These are phyloP conservation scores for Acer negundo DNA, from an alignment of 345 rosid genomes.

Conservation along the genomic window DNA sequence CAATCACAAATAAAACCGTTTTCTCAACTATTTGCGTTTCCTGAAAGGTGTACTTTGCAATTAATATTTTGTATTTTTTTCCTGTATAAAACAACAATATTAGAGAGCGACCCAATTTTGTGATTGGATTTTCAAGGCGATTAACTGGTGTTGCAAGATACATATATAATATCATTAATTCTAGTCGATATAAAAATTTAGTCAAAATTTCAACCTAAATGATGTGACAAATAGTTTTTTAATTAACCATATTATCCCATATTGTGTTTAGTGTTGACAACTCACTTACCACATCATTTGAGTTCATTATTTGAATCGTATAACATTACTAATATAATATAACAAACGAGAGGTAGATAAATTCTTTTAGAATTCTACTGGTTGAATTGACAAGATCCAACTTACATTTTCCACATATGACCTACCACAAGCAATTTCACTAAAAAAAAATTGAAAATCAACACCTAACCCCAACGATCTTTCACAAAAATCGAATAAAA, in stretches of 20 bases:
- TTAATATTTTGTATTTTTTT: background rate
- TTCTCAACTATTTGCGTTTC: background rate
- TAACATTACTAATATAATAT: too few relatives aligned
- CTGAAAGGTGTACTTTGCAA: background rate
- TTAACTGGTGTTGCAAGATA: background rate
- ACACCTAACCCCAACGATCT: conserved; percentile 21
- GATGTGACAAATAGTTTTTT: too few relatives aligned
- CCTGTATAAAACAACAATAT: background rate
- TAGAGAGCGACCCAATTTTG: background rate
- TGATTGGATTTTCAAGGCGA: background rate
- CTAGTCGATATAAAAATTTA: too few relatives aligned
- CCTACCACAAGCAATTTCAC: background rate
- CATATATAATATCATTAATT: background rate
- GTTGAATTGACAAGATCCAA: background rate
- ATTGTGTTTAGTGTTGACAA: too few relatives aligned
- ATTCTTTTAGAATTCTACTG: background rate
- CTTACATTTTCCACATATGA: too few relatives aligned
- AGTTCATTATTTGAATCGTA: too few relatives aligned
- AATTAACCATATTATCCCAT: too few relatives aligned
- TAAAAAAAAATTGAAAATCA: background rate
- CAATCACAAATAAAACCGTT: too few relatives aligned
- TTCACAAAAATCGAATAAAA: background rate
- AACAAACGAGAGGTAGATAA: background rate
- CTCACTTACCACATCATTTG: too few relatives aligned
- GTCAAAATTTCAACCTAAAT: too few relatives aligned